phyloP scores from a whole-genome alignment of 2,329 filamentous ascomycete species.

The Beauveria bassiana region DNA sequence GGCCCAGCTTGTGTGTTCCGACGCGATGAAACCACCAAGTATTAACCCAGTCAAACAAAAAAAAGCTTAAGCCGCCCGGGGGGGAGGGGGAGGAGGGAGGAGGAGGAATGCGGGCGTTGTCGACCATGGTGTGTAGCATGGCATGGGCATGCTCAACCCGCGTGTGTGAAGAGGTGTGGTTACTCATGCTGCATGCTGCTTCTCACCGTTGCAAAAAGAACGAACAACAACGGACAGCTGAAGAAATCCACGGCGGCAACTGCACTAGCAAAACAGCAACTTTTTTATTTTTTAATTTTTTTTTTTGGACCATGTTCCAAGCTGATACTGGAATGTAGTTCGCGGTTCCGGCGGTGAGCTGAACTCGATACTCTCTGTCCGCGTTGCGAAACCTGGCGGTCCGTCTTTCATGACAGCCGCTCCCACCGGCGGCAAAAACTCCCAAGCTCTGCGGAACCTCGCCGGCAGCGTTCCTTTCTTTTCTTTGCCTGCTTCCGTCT shows the following conservation, averaged over 20 bases:
- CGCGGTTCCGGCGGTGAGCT: not conserved
- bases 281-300: not conserved
- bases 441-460: slow-evolving; percentile 6
- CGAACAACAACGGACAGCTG: not conserved
- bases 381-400: not conserved
- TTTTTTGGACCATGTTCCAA: not conserved
- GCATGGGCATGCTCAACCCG: not conserved
- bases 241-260: not conserved
- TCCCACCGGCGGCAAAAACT: not conserved
- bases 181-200: not conserved
- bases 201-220: not conserved
- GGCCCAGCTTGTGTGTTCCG: not conserved
- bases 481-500: not conserved
- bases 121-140: not conserved
- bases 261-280: not conserved
- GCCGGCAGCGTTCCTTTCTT: not conserved
- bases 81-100: no score
- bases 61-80: not conserved
- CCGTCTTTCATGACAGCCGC: not conserved
- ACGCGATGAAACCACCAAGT: slow-evolving; percentile 2
- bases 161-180: not conserved
- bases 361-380: not conserved
- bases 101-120: not conserved
- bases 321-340: not conserved
- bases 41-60: not conserved